Evolutionary conservation across 306 rosid genomes (phyloP).

Genomic region (Cicer cuneatum): DNA sequence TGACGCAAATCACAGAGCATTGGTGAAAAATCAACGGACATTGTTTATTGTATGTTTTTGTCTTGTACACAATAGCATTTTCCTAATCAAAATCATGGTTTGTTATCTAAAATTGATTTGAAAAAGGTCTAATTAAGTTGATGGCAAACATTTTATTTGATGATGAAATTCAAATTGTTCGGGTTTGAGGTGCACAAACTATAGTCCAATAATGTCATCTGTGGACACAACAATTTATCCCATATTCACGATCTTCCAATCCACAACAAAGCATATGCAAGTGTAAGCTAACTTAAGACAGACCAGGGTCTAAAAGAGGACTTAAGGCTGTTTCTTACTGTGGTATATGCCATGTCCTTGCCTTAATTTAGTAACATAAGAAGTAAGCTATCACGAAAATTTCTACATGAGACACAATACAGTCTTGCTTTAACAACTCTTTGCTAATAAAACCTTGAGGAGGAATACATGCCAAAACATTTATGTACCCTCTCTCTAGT

Average conservation of each 20-base stretch:
- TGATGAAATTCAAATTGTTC: not conserved
- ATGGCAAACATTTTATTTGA: not conserved
- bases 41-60: no score
- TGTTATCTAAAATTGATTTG: not conserved
- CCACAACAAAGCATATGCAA: not conserved
- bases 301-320: not conserved
- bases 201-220: not conserved
- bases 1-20: no score
- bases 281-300: constrained; percentile 7
- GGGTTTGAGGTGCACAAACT: not conserved
- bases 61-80: no score
- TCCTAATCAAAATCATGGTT: not conserved
- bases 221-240: not conserved
- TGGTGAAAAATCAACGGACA: no score
- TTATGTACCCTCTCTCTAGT: constrained; percentile 10
- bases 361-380: constrained; percentile 6
- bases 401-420: not conserved
- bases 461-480: constrained; percentile 4
- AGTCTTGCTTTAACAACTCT: not conserved
- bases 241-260: not conserved
- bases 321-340: not conserved
- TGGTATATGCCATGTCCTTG: not conserved
- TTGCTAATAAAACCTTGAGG: not conserved
- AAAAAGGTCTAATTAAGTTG: not conserved
- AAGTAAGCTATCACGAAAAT: not conserved